Base-by-base conservation (phyloP, 257 asterid species). In the Rehmannia glutinosa region DNA sequence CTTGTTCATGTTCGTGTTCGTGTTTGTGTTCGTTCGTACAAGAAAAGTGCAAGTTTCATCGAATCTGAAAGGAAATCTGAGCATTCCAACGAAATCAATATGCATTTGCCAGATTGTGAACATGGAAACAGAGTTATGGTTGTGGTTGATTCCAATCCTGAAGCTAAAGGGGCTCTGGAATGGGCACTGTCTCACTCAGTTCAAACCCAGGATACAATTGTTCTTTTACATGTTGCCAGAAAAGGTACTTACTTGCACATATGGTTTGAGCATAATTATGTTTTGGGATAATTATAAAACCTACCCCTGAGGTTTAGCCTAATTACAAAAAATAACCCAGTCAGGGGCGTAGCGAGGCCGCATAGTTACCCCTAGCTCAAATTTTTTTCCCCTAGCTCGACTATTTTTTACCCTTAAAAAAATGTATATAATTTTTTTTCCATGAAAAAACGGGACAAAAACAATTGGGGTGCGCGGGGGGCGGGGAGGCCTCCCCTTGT, bases 151-250 rank as follows among this genome's bases (percentile, higher is more conserved):
- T 67, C 81, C 0, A 75, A 79, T 27, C 50, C 30, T 1, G 90
- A 85, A 71, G 83, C 92, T 5, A 77, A 78, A 71, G 78, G 55
- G 19, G 97, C 93, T 20, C 80, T 90, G 39, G 90, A 85, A 27
- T 90, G 97, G 97, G 88, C 87, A 17, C 89, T 90, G 24, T 79
- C 97, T 6, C 97, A 87, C 69, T 72, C 96, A 47, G 83, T 87
- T 66, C 96, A 86, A 51, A 71, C 57, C 73, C 84, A 78, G 19
- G 97, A 83, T 9, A 75, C 82, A 12, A 73, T 90, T 50, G 17
- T 86, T 70, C 92, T 90, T 25, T 66, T 90, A 32, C 88, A 80
- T 73, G 77, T 86, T 27, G 64, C 69, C 71, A 81, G 59, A 66
- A 83, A 73, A 75, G 86, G 92, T 87, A 43, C 27, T 46, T 41